Evolutionary conservation across 2,329 filamentous ascomycete species (phyloP).

Genomic region (Hypocreales sp.): DNA sequence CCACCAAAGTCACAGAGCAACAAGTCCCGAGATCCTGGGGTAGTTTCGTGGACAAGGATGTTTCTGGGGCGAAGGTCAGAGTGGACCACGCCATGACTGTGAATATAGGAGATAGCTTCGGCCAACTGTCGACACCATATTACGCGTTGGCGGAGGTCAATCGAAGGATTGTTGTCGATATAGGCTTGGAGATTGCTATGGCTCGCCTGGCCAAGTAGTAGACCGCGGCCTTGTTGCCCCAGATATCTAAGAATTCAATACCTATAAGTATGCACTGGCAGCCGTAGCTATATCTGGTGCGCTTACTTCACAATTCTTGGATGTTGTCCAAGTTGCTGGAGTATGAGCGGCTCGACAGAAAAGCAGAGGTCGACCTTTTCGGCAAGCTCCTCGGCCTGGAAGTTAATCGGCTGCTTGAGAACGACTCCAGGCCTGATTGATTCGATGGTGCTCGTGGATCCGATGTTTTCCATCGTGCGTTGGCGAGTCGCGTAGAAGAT

Average conservation of each 20-base stretch:
- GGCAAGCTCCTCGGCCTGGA: neutral
- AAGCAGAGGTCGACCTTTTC: constrained; percentile 2
- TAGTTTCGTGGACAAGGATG: constrained; percentile 13
- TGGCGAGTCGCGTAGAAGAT: neutral
- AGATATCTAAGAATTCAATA: constrained; percentile 1
- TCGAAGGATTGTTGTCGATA: constrained; percentile 3
- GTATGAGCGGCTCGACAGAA: constrained; percentile 2
- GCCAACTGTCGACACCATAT: constrained; percentile 13
- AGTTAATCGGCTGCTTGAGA: constrained; percentile 1
- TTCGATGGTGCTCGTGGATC: constrained; percentile 1
- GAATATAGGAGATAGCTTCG: constrained; percentile 13
- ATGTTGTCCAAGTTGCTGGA: constrained; percentile 1
- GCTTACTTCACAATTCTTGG: constrained; percentile 2
- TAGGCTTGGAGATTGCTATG: constrained; percentile 5
- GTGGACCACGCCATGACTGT: constrained; percentile 15
- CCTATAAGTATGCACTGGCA: neutral
- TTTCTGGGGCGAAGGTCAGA: constrained; percentile 17
- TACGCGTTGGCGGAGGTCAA: constrained; percentile 3
- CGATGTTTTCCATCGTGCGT: neutral
- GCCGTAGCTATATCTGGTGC: neutral
- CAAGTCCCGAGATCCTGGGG: constrained; percentile 9
- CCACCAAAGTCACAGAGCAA: constrained; percentile 18
- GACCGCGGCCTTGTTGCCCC: neutral
- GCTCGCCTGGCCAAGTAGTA: constrained; percentile 2
- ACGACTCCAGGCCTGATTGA: constrained; percentile 1